These are phyloP conservation scores for Alternaria arbusti DNA, from an alignment of 2,329 filamentous ascomycete genomes.

Conservation along the genomic window DNA sequence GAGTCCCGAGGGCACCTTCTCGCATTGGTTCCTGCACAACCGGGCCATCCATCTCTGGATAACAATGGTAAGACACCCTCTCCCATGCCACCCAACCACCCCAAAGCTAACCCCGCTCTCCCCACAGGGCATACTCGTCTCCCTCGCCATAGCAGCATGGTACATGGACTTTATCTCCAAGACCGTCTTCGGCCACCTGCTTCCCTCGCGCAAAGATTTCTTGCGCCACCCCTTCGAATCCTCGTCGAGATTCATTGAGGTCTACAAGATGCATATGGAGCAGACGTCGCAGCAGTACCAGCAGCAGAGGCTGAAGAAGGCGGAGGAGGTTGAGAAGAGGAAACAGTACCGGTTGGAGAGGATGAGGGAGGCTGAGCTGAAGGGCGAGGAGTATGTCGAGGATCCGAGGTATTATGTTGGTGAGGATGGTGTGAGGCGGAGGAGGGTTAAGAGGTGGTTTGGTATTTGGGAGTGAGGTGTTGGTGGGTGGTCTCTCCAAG, in stretches of 20 bases:
- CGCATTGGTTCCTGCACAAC: constrained; percentile 84
- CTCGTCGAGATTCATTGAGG: constrained; percentile 68
- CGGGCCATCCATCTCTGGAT: constrained; percentile 79
- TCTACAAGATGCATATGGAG: constrained; percentile 77
- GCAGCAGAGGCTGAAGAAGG: constrained; percentile 73
- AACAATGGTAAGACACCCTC: constrained; percentile 68
- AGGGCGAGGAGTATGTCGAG: constrained; percentile 45
- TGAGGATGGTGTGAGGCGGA: constrained; percentile 54
- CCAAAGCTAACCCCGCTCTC: constrained; percentile 1
- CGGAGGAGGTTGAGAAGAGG: constrained; percentile 89
- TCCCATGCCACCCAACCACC: neutral
- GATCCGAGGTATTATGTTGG: constrained; percentile 48
- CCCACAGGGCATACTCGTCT: constrained; percentile 67
- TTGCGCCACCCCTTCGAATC: constrained; percentile 73
- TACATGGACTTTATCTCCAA: constrained; percentile 78
- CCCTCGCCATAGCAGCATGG: constrained; percentile 75
- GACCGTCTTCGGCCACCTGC: constrained; percentile 79
- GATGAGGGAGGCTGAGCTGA: constrained; percentile 44
- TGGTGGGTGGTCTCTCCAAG: no score
- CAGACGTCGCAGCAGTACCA: constrained; percentile 72
- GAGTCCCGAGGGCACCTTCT: constrained; percentile 79
- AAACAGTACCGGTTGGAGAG: constrained; percentile 75
- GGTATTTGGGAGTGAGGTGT: constrained; percentile 77
- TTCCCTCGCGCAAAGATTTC: constrained; percentile 74
- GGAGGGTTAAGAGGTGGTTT: constrained; percentile 78